Percentiles rank a stretch among this genome's conserved stretches.
Evolutionary conservation across 176 grass and related monocot species (phyloP).

Genomic region (Zoysia japonica): DNA sequence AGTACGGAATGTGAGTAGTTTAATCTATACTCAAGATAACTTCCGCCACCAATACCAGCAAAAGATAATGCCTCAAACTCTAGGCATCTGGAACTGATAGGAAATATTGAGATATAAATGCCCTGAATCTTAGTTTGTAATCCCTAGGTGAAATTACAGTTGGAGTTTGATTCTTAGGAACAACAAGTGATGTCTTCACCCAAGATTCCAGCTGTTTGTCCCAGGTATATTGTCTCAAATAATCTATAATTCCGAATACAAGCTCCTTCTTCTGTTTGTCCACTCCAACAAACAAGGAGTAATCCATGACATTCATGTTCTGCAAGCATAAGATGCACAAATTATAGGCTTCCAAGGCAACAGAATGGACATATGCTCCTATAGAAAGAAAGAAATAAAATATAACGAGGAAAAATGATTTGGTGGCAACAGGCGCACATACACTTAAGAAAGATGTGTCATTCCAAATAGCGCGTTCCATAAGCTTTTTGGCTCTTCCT

Average conservation of each 20-base stretch:
- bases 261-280: conserved; percentile 74
- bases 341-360: conserved; percentile 14
- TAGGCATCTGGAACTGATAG: conserved; percentile 65
- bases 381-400: conserved; percentile 12
- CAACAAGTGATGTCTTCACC: conserved; percentile 86
- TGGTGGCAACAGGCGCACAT: conserved; percentile 46
- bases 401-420: conserved; percentile 29
- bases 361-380: conserved; percentile 14
- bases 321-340: conserved; percentile 45
- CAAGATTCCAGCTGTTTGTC: conserved; percentile 92
- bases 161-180: conserved; percentile 77
- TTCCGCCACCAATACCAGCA: conserved; percentile 16
- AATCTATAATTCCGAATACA: conserved; percentile 93
- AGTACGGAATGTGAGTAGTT: neutral
- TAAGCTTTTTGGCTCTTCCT: conserved; percentile 67
- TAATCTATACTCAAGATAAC: conserved; percentile 8
- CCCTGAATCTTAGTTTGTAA: conserved; percentile 81
- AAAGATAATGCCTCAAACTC: conserved; percentile 35
- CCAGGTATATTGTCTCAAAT: conserved; percentile 88
- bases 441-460: conserved; percentile 84
- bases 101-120: conserved; percentile 67
- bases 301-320: conserved; percentile 90
- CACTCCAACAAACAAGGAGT: conserved; percentile 87
- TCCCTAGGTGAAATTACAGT: conserved; percentile 84
- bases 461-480: conserved; percentile 93